Conservation (phyloP, 2,329 filamentous ascomycete species). For the Aureobasidium vineae region DNA sequence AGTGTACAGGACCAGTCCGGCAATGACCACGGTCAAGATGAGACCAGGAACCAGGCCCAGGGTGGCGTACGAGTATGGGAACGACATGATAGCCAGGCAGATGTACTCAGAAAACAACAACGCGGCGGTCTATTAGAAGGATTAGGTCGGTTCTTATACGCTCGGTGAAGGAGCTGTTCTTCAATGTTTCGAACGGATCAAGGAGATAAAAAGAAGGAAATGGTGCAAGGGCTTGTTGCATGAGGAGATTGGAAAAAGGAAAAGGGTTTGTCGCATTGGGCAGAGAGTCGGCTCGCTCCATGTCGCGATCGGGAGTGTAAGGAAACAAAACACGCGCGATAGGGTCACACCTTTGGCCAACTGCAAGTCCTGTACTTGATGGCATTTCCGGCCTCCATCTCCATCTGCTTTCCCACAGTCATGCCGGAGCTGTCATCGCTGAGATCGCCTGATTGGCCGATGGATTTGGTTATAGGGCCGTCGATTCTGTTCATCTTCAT, state of each 20-base stretch:
- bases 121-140: constrained; percentile 65
- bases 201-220: neutral
- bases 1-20: constrained; percentile 78
- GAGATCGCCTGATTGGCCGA: constrained; percentile 31
- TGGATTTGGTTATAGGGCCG: constrained; percentile 39
- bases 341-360: constrained; percentile 71
- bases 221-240: neutral
- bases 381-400: constrained; percentile 69
- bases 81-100: constrained; percentile 90
- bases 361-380: constrained; percentile 93
- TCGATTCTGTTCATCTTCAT: constrained; percentile 46
- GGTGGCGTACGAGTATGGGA: constrained; percentile 87
- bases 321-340: constrained; percentile 17
- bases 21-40: constrained; percentile 77
- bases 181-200: neutral
- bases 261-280: constrained; percentile 6
- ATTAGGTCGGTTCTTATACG: constrained; percentile 21
- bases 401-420: constrained; percentile 65
- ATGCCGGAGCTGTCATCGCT: constrained; percentile 41
- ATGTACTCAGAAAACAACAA: constrained; percentile 95
- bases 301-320: neutral
- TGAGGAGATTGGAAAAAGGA: neutral
- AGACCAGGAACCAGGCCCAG: constrained; percentile 83
- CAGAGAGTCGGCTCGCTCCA: constrained; percentile 10
- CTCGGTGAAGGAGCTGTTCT: neutral